These are phyloP conservation scores for Ceratocystis colombiana DNA, from an alignment of 2,329 filamentous ascomycete species.

Conservation along the genomic window DNA sequence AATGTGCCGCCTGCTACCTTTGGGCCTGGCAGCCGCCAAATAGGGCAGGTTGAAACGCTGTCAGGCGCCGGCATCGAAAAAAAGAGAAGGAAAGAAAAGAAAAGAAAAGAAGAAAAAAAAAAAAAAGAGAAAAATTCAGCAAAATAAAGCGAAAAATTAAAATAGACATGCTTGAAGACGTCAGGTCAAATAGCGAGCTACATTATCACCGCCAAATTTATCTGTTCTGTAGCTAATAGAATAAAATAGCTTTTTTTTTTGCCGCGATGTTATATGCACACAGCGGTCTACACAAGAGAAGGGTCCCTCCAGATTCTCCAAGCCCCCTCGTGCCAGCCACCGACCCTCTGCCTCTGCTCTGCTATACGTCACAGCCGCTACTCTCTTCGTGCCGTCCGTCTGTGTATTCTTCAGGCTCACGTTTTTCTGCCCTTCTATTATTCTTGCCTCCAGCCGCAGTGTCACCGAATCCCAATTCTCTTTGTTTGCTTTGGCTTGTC, in stretches of 20 bases:
- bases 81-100: background rate
- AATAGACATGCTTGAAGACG: background rate
- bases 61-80: background rate
- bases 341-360: no score
- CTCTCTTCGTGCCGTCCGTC: background rate
- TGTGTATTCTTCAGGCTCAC: background rate
- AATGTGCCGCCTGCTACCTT: background rate
- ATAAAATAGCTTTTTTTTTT: no score
- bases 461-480: background rate
- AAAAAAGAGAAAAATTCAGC: background rate
- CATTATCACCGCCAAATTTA: no score
- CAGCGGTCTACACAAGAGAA: no score
- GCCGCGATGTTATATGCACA: no score
- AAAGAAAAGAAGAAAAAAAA: background rate
- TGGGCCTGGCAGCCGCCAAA: conserved; percentile 3
- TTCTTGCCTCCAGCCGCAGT: background rate
- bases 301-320: no score
- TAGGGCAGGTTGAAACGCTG: conserved; percentile 15
- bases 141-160: background rate
- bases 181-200: no score
- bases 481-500: background rate
- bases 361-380: background rate
- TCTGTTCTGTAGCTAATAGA: no score
- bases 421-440: background rate
- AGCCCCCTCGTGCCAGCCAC: no score